These are phyloP conservation scores for Ophiostoma sp. DNA, from an alignment of 2,329 filamentous ascomycete genomes.

Conservation along the genomic window DNA sequence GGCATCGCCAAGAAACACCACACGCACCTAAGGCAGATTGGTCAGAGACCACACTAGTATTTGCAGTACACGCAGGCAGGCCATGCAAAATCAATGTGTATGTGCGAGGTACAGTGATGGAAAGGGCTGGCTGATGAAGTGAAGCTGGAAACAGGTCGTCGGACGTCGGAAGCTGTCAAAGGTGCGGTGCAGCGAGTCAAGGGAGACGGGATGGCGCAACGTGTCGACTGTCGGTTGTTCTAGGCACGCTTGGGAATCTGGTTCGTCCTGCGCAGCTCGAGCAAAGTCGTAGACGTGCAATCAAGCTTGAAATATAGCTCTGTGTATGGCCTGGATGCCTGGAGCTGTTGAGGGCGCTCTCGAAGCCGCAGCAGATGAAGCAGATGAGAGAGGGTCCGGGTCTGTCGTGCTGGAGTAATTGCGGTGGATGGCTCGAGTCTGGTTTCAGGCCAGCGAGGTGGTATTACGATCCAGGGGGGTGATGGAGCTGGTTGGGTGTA, in stretches of 20 bases:
- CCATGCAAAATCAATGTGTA: slow-evolving; percentile 14
- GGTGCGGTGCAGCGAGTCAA: neutral
- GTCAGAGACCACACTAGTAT: slow-evolving; percentile 14
- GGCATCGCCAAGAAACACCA: slow-evolving; percentile 4
- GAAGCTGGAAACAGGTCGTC: neutral
- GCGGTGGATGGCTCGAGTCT: neutral
- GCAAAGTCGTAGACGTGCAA: neutral
- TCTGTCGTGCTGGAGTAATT: neutral
- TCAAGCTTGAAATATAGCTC: neutral
- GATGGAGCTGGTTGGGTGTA: neutral
- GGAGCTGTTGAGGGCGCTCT: neutral
- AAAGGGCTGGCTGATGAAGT: neutral
- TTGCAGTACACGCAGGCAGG: slow-evolving; percentile 14
- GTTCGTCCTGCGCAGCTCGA: neutral
- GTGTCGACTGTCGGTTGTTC: neutral
- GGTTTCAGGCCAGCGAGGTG: slow-evolving; percentile 3
- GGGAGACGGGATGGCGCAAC: neutral
- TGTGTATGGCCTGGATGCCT: too few relatives aligned
- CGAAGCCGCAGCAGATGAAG: neutral
- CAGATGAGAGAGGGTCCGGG: neutral
- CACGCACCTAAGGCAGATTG: slow-evolving; percentile 18
- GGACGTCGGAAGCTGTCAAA: neutral
- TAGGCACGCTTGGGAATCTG: too few relatives aligned
- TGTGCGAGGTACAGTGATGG: neutral
- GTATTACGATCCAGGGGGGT: neutral